Base-by-base conservation (phyloP, 495 filamentous ascomycete species). In the Lasiosphaeria ovina region DNA sequence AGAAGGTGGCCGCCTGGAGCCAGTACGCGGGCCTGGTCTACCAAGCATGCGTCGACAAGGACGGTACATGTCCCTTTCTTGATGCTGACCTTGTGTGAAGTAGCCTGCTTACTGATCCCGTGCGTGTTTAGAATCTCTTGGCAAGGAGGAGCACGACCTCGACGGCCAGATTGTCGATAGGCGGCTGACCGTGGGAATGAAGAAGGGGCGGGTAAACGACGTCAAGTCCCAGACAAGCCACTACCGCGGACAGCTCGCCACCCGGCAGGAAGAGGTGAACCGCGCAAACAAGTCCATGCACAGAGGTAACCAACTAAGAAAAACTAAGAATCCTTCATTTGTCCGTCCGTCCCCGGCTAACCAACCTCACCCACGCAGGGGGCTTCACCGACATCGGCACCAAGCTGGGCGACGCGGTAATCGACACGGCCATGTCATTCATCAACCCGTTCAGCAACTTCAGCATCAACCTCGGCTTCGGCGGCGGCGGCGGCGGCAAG, bases 111-210 rank as follows among this genome's bases (percentile, higher is more conserved):
- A 47, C 44, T 14, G 5, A 14, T 47, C 12, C 12, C 3, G 3
- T n/a, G 44, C 4, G 6, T n/a, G 12, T 9, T 14, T n/a, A 47
- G 44, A 47, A n/a, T 14, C 44, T 5, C 44, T 47, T 11, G 44
- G 44, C 44, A 47, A 47, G 44, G 44, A 47, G 12, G 12, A 47
- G 16, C 44, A 47, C 16, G 44, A 47, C 16, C 44, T 47, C 44
- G 44, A 47, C 11, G 44, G 44, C 44, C 44, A 47, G 44, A 47
- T 47, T n/a, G 44, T 47, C 44, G 44, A 47, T n/a, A 47, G 16
- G 12, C 12, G 16, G 44, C 11, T 47, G 44, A n/a, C 44, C 16
- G 44, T 47, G 6, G 44, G 44, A 14, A 47, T 47, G 44, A 47
- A 14, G 11, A 11, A 47, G 44, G 44, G 6, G 11, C 44, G 44